Percentiles rank a stretch among this genome's conserved stretches.
phyloP scores from a whole-genome alignment of 208 protist species.

The Crithidia brevicula region DNA sequence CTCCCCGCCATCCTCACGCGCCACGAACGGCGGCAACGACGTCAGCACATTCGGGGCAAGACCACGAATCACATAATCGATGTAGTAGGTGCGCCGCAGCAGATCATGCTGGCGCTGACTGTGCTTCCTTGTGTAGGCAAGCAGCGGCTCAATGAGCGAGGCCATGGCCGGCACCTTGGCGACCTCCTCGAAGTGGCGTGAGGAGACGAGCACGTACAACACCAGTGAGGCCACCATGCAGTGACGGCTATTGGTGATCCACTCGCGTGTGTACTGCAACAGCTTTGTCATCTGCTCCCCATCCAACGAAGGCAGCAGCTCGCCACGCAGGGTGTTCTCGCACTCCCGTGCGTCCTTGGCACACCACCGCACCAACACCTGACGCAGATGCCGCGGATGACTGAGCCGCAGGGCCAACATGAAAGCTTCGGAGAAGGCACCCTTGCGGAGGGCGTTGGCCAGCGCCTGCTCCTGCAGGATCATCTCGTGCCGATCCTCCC shows the following conservation, averaged over 20 bases:
- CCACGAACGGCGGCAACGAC: constrained; percentile 62
- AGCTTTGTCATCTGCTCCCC: constrained; percentile 72
- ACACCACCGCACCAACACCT: constrained; percentile 80
- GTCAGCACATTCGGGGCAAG: constrained; percentile 65
- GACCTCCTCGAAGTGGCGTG: constrained; percentile 70
- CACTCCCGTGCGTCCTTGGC: constrained; percentile 62
- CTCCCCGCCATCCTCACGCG: constrained; percentile 7
- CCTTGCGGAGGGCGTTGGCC: constrained; percentile 79
- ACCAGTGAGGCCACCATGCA: constrained; percentile 81
- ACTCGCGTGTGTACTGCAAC: constrained; percentile 92
- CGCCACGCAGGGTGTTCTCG: constrained; percentile 55
- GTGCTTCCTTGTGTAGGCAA: constrained; percentile 87
- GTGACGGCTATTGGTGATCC: constrained; percentile 91
- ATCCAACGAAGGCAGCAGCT: constrained; percentile 60
- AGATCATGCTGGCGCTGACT: constrained; percentile 83
- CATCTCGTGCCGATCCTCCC: constrained; percentile 60
- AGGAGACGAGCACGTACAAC: constrained; percentile 60
- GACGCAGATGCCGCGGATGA: constrained; percentile 87
- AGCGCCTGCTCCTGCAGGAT: constrained; percentile 88
- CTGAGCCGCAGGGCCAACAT: constrained; percentile 82
- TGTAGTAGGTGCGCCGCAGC: constrained; percentile 88
- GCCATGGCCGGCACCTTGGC: constrained; percentile 58
- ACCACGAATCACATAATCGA: constrained; percentile 85
- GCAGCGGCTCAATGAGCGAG: constrained; percentile 78
- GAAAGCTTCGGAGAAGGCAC: constrained; percentile 81